These are phyloP conservation scores for Dioscorea cayenensis DNA, from an alignment of 116 monocot genomes.

Conservation along the genomic window DNA sequence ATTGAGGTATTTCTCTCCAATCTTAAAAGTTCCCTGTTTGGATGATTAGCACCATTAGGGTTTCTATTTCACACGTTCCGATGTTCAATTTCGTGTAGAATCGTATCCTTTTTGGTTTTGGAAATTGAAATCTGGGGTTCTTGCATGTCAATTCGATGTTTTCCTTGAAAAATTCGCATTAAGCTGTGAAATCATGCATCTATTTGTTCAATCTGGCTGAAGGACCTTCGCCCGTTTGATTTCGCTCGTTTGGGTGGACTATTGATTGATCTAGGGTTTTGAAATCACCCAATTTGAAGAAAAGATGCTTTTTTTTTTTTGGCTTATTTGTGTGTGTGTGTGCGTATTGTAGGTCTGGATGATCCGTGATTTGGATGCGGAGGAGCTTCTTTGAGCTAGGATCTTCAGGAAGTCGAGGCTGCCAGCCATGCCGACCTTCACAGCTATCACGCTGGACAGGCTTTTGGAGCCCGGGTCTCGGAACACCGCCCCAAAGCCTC, in stretches of 20 bases:
- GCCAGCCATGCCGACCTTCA: constrained; percentile 36
- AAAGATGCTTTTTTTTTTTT: not conserved
- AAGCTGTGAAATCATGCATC: too few relatives aligned
- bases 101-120: too few relatives aligned
- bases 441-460: constrained; percentile 37
- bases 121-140: too few relatives aligned
- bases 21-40: too few relatives aligned
- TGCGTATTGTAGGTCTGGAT: not conserved
- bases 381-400: not conserved
- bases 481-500: constrained; percentile 17
- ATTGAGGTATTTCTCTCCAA: too few relatives aligned
- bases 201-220: too few relatives aligned
- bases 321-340: not conserved
- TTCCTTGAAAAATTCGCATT: too few relatives aligned
- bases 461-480: constrained; percentile 34
- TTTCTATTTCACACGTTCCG: too few relatives aligned
- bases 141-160: too few relatives aligned
- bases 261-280: not conserved
- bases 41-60: too few relatives aligned
- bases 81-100: too few relatives aligned
- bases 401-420: not conserved
- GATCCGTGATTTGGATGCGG: not conserved
- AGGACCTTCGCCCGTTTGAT: too few relatives aligned
- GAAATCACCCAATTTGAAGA: not conserved
- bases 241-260: not conserved